Conservation (phyloP, 2,329 filamentous ascomycete species). For the Rhexocercosporidium sp. region DNA sequence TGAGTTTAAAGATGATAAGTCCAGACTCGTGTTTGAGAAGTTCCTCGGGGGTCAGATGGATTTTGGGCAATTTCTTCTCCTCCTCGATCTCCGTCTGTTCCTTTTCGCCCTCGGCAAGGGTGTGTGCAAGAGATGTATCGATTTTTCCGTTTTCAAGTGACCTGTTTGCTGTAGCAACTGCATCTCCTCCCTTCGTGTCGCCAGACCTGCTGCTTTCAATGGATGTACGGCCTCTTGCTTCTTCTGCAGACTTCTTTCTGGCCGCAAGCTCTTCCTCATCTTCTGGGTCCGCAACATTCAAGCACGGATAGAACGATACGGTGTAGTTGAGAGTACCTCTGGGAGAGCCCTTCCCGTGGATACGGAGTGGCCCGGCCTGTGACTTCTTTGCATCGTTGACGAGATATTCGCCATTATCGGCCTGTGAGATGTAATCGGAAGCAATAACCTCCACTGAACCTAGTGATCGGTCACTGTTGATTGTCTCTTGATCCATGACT, state of each 20-base stretch:
- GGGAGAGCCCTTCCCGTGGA: conserved; percentile 72
- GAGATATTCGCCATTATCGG: conserved; percentile 79
- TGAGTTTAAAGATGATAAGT: conserved; percentile 90
- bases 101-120: conserved; percentile 40
- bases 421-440: conserved; percentile 79
- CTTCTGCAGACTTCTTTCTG: conserved; percentile 32
- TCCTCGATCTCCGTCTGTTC: conserved; percentile 51
- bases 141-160: conserved; percentile 39
- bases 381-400: conserved; percentile 77
- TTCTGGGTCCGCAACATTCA: conserved; percentile 92
- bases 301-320: conserved; percentile 85
- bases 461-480: conserved; percentile 88
- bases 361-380: conserved; percentile 70
- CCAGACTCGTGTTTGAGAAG: conserved; percentile 87
- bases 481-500: conserved; percentile 94
- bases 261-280: conserved; percentile 65
- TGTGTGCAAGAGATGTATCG: conserved; percentile 35
- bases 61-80: conserved; percentile 69
- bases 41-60: conserved; percentile 79
- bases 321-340: conserved; percentile 87
- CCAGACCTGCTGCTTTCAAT: conserved; percentile 30
- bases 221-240: conserved; percentile 32
- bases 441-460: conserved; percentile 80
- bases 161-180: conserved; percentile 47
- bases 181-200: conserved; percentile 25